phyloP scores from a whole-genome alignment of 2,329 filamentous ascomycete species.

The Penicillium sp. region DNA sequence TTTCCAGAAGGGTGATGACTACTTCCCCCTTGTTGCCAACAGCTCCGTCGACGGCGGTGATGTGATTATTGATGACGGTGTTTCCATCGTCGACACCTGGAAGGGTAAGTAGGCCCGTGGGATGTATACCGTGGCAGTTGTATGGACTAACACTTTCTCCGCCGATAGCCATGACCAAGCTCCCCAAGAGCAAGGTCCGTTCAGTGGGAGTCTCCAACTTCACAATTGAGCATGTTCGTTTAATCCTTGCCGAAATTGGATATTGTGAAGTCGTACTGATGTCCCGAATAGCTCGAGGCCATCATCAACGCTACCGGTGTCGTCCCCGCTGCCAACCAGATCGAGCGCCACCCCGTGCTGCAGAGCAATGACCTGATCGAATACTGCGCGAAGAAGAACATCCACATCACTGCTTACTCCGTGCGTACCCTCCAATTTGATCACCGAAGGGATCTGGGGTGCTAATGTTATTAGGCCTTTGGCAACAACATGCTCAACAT shows the following conservation, averaged over 20 bases:
- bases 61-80: slow-evolving; percentile 43
- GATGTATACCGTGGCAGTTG: too few species aligned
- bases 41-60: slow-evolving; percentile 37
- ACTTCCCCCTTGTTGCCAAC: slow-evolving; percentile 45
- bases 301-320: slow-evolving; percentile 53
- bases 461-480: slow-evolving; percentile 41
- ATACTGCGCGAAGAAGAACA: slow-evolving; percentile 54
- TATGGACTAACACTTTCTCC: not conserved
- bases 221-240: slow-evolving; percentile 33
- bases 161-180: slow-evolving; percentile 40
- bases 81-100: slow-evolving; percentile 43
- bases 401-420: slow-evolving; percentile 60
- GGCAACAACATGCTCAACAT: slow-evolving; percentile 57
- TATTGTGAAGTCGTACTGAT: not conserved
- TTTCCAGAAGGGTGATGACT: slow-evolving; percentile 36
- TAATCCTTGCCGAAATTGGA: not conserved
- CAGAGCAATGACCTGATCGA: slow-evolving; percentile 56
- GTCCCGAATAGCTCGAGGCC: slow-evolving; percentile 43
- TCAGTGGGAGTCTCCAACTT: slow-evolving; percentile 44
- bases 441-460: not conserved
- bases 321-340: slow-evolving; percentile 61
- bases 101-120: slow-evolving; percentile 26
- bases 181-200: slow-evolving; percentile 40
- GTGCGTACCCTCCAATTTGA: slow-evolving; percentile 28
- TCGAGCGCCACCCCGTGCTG: slow-evolving; percentile 64